These are phyloP conservation scores for Clarireedia monteithiana DNA, from an alignment of 2,329 filamentous ascomycete species.

Conservation along the genomic window DNA sequence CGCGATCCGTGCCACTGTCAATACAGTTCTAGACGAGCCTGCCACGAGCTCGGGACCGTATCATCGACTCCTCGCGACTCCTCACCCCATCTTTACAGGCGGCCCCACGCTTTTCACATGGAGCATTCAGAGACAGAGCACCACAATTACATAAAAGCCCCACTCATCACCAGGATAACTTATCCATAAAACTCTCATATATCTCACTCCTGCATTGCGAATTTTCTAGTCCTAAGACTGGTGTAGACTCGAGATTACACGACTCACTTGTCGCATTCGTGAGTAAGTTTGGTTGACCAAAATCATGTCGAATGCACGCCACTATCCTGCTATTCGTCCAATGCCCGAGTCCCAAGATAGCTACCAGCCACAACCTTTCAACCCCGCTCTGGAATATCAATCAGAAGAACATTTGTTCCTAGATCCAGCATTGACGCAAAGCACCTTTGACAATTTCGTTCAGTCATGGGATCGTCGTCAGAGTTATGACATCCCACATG, in stretches of 20 bases:
- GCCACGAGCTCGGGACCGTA: background rate
- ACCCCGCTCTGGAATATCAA: background rate
- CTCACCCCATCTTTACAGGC: background rate
- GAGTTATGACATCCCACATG: background rate
- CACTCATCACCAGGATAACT: background rate
- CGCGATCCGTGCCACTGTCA: background rate
- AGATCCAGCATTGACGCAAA: conserved; percentile 1
- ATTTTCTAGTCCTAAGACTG: background rate
- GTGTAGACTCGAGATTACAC: background rate
- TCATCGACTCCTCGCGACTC: conserved; percentile 5
- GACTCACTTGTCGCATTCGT: background rate
- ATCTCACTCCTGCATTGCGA: conserved; percentile 1
- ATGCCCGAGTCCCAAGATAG: background rate
- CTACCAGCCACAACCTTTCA: conserved; percentile 2
- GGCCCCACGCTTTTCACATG: conserved; percentile 2
- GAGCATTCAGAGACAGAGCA: background rate
- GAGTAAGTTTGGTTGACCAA: background rate
- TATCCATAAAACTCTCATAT: conserved; percentile 4
- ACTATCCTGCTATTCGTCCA: conserved; percentile 4
- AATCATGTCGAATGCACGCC: conserved; percentile 1
- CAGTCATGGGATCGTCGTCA: background rate
- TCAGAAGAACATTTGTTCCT: background rate
- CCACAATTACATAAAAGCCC: conserved; percentile 1
- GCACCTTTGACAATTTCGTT: background rate
- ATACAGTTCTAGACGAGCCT: conserved; percentile 4